phyloP scores from a whole-genome alignment of 2,329 filamentous ascomycete genomes.

The Aspergillus sp. region DNA sequence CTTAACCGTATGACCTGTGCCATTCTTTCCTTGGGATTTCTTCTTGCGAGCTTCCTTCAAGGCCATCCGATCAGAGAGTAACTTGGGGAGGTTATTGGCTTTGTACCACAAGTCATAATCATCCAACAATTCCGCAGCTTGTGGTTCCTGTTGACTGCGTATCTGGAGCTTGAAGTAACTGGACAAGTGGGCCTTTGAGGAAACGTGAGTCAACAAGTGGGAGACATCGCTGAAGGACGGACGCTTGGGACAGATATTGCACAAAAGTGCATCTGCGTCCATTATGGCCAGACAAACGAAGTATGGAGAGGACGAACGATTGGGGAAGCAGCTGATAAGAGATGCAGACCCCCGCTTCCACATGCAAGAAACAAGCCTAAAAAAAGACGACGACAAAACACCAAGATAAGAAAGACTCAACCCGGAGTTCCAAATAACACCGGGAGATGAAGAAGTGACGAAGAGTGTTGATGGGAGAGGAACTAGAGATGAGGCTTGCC shows the following conservation, averaged over 20 bases:
- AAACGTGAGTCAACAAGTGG: slow-evolving; percentile 84
- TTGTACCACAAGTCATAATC: slow-evolving; percentile 74
- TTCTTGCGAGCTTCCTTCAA: slow-evolving; percentile 65
- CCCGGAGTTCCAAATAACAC: slow-evolving; percentile 13
- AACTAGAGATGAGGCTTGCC: background rate
- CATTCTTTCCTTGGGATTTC: slow-evolving; percentile 15
- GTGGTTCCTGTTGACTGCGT: slow-evolving; percentile 58
- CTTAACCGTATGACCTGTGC: background rate
- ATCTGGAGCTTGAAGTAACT: slow-evolving; percentile 77
- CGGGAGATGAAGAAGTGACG: slow-evolving; percentile 4
- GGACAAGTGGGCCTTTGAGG: slow-evolving; percentile 85
- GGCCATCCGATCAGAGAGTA: slow-evolving; percentile 71
- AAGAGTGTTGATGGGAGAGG: slow-evolving; percentile 1
- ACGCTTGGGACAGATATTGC: slow-evolving; percentile 73
- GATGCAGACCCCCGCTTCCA: slow-evolving; percentile 14
- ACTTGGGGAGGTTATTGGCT: slow-evolving; percentile 59
- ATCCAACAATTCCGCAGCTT: slow-evolving; percentile 56
- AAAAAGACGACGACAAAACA: slow-evolving; percentile 12
- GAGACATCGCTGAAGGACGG: slow-evolving; percentile 84
- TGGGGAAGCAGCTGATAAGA: slow-evolving; percentile 23
- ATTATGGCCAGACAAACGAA: slow-evolving; percentile 22
- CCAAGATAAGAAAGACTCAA: slow-evolving; percentile 17
- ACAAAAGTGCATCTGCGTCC: slow-evolving; percentile 61
- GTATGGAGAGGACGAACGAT: slow-evolving; percentile 9
- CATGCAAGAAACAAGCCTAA: slow-evolving; percentile 14